These are phyloP conservation scores for Aspergillus felis DNA, from an alignment of 2,329 filamentous ascomycete genomes.

Conservation along the genomic window DNA sequence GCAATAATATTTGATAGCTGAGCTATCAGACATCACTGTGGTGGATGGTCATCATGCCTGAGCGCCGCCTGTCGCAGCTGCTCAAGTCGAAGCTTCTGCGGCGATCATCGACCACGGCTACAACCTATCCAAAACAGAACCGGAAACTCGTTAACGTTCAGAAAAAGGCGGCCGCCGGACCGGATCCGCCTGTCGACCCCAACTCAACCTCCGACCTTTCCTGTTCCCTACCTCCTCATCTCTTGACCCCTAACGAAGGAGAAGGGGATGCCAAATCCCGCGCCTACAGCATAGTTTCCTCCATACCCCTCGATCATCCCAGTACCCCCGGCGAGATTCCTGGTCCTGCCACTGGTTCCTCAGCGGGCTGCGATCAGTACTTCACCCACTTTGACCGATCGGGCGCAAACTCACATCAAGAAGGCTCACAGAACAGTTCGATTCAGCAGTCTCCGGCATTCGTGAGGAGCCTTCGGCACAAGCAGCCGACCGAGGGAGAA, in stretches of 20 bases:
- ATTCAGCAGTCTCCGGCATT: neutral
- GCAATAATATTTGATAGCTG: neutral
- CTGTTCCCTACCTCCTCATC: conserved; percentile 14
- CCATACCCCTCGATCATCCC: conserved; percentile 14
- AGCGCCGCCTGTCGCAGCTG: conserved; percentile 32
- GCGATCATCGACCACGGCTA: conserved; percentile 28
- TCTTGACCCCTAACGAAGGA: conserved; percentile 15
- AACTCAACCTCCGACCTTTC: conserved; percentile 6
- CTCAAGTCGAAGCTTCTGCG: conserved; percentile 35
- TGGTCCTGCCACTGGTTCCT: conserved; percentile 8
- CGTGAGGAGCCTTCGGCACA: neutral
- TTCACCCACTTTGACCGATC: neutral
- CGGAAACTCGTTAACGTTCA: neutral
- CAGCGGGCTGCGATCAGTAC: conserved; percentile 6
- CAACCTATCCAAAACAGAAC: neutral
- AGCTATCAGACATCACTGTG: neutral
- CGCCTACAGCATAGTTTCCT: conserved; percentile 23
- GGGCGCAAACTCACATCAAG: neutral
- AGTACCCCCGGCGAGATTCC: conserved; percentile 14
- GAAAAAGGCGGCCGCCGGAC: conserved; percentile 21
- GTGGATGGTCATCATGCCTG: conserved; percentile 23
- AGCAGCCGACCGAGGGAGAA: neutral
- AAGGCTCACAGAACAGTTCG: neutral
- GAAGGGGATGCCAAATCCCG: conserved; percentile 17
- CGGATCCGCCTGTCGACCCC: conserved; percentile 15